Conservation (phyloP, 1,284 basidiomycete species). For the Cutaneotrichosporon dermatis region DNA sequence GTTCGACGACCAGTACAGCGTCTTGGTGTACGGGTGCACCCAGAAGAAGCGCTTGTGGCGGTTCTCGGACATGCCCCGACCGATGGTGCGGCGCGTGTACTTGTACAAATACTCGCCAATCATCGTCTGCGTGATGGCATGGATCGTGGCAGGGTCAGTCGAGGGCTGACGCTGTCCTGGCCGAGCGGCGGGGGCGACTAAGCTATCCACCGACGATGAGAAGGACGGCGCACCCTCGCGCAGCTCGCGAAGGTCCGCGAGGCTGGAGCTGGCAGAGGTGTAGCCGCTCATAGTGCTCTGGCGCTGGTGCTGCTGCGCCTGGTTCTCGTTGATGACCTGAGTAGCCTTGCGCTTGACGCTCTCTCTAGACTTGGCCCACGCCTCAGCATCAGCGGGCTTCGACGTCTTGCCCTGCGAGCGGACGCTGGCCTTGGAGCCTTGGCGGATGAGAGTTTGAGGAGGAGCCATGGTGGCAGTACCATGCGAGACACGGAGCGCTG, state of each 20-base stretch:
- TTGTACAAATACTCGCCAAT: slow-evolving; percentile 98
- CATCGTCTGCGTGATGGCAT: slow-evolving; percentile 99
- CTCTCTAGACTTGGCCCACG: slow-evolving; percentile 43
- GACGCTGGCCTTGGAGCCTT: slow-evolving; percentile 73
- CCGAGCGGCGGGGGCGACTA: slow-evolving; percentile 1
- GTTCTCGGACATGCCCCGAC: slow-evolving; percentile 83
- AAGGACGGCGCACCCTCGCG: slow-evolving; percentile 25
- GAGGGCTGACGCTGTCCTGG: slow-evolving; percentile 19
- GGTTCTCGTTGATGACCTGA: slow-evolving; percentile 9
- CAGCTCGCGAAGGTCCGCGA: slow-evolving; percentile 15
- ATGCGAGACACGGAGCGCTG: slow-evolving; percentile 54
- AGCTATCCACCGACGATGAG: slow-evolving; percentile 39
- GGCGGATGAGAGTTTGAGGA: slow-evolving; percentile 60
- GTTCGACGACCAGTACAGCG: slow-evolving; percentile 91
- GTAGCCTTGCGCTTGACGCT: slow-evolving; percentile 39
- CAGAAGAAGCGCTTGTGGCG: slow-evolving; percentile 97
- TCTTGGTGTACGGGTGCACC: slow-evolving; percentile 98
- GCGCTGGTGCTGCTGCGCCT: neutral
- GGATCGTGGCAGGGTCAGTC: slow-evolving; percentile 82
- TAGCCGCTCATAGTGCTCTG: slow-evolving; percentile 24
- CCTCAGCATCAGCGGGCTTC: slow-evolving; percentile 49
- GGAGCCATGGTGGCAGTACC: slow-evolving; percentile 61
- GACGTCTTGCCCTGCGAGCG: slow-evolving; percentile 38
- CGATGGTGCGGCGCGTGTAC: slow-evolving; percentile 88
- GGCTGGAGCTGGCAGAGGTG: slow-evolving; percentile 32